A percentile compares a stretch with the other conserved stretches of the same genome.
phyloP scores from a whole-genome alignment of 768 basidiomycete genomes.

The Lactarius hengduanensis region DNA sequence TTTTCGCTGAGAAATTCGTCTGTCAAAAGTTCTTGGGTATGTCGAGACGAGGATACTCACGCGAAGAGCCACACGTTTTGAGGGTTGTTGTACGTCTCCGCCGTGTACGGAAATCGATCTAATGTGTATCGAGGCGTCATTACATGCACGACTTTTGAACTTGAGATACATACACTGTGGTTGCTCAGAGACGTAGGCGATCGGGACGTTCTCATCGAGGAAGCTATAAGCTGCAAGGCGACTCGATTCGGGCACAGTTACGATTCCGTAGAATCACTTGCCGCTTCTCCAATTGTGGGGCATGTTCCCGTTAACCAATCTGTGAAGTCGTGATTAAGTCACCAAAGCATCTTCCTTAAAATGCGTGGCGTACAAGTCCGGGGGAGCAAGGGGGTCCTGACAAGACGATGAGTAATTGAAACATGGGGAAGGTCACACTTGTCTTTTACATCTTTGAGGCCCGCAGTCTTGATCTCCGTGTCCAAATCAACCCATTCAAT shows the following conservation, averaged over 20 bases:
- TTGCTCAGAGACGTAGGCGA: constrained; percentile 37
- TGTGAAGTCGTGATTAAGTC: background rate
- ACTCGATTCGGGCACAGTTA: background rate
- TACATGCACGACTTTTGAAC: background rate
- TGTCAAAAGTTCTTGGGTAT: background rate
- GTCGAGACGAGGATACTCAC: constrained; percentile 8
- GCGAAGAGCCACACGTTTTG: constrained; percentile 24
- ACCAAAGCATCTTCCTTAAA: background rate
- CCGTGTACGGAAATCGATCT: constrained; percentile 24
- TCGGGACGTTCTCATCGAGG: constrained; percentile 34
- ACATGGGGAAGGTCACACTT: background rate
- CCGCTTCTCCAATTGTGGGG: constrained; percentile 7
- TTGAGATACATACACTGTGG: constrained; percentile 31
- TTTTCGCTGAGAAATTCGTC: background rate
- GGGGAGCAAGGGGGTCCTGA: constrained; percentile 39
- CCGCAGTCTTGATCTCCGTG: constrained; percentile 23
- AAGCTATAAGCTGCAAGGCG: constrained; percentile 22
- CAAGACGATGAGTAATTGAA: background rate
- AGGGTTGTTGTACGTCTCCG: constrained; percentile 26
- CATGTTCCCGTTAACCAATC: constrained; percentile 1
- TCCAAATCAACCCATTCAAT: background rate
- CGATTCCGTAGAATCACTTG: background rate
- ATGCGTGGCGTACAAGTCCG: constrained; percentile 34
- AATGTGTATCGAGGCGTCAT: background rate
- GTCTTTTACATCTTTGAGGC: constrained; percentile 35